Conservation (phyloP, 768 basidiomycete species). For the Pseudohyphozyma bogoriensis region DNA sequence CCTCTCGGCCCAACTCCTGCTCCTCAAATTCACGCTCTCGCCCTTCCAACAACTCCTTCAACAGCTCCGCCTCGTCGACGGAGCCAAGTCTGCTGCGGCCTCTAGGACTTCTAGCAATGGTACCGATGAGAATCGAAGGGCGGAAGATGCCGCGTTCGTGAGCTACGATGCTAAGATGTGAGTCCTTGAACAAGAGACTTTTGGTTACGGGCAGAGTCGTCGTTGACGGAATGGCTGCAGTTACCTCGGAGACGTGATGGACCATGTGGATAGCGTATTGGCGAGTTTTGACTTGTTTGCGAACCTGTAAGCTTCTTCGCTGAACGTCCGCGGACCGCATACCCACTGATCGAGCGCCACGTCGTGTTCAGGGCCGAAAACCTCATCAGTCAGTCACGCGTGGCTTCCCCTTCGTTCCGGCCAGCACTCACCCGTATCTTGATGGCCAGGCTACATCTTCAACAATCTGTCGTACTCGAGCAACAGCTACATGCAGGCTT, state of each 20-base stretch:
- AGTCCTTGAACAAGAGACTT: too few species aligned
- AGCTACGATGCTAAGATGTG: slow-evolving; percentile 12
- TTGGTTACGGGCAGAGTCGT: too few species aligned
- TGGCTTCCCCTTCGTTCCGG: neutral
- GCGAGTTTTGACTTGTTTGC: slow-evolving; percentile 64
- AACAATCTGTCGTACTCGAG: neutral
- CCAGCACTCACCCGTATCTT: too few species aligned
- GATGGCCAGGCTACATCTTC: slow-evolving; percentile 3
- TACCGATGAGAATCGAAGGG: slow-evolving; percentile 44
- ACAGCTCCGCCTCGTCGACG: slow-evolving; percentile 58
- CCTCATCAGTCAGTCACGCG: slow-evolving; percentile 2
- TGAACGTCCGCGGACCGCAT: too few species aligned
- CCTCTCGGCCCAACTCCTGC: slow-evolving; percentile 59
- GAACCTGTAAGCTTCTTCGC: slow-evolving; percentile 57
- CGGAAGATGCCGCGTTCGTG: slow-evolving; percentile 4
- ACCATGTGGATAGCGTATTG: slow-evolving; percentile 65
- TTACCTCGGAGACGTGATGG: slow-evolving; percentile 53
- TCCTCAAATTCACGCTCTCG: slow-evolving; percentile 63
- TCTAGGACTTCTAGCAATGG: too few species aligned
- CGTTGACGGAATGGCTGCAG: too few species aligned
- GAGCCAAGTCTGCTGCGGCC: slow-evolving; percentile 47
- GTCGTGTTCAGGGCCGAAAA: slow-evolving; percentile 3
- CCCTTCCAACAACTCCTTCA: slow-evolving; percentile 62
- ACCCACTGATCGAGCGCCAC: too few species aligned
- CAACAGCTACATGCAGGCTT: slow-evolving; percentile 1